Conservation (phyloP, 306 rosid species). For the Pterocarpus macrocarpus region DNA sequence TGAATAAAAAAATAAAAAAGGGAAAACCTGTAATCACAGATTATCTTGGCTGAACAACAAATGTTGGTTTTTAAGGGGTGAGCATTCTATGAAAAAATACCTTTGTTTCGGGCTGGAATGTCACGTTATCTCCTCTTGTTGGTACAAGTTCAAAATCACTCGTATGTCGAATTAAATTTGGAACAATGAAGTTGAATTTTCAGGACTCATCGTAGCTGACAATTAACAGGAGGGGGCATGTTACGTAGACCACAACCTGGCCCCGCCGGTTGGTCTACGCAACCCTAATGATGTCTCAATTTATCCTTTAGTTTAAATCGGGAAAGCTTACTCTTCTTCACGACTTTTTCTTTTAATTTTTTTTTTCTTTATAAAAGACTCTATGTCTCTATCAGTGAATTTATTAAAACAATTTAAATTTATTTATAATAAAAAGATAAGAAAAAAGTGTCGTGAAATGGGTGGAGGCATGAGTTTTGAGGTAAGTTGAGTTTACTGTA, state of each 20-base stretch:
- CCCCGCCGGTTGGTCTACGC: conserved; percentile 20
- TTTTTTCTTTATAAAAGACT: no score
- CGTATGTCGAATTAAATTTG: neutral
- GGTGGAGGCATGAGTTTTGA: neutral
- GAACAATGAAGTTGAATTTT: neutral
- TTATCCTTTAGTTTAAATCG: neutral
- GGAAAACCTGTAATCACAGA: no score
- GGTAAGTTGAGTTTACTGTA: neutral
- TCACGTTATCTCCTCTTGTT: neutral
- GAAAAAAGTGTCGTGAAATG: neutral
- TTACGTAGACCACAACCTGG: neutral
- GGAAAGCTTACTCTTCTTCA: neutral
- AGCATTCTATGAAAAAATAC: no score
- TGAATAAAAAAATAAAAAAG: no score
- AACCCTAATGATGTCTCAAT: neutral
- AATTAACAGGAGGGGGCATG: neutral
- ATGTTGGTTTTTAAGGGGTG: no score
- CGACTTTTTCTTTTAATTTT: neutral
- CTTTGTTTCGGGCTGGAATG: no score
- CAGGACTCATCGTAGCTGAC: neutral
- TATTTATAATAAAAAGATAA: neutral
- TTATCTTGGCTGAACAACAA: no score
- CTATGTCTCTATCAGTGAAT: neutral
- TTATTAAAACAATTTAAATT: neutral
- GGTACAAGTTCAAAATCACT: neutral